Evolutionary conservation across 2,329 filamentous ascomycete species (phyloP), one percentile per base, ranked within the genome.

Genomic region (Furcasterigmium furcatum): DNA sequence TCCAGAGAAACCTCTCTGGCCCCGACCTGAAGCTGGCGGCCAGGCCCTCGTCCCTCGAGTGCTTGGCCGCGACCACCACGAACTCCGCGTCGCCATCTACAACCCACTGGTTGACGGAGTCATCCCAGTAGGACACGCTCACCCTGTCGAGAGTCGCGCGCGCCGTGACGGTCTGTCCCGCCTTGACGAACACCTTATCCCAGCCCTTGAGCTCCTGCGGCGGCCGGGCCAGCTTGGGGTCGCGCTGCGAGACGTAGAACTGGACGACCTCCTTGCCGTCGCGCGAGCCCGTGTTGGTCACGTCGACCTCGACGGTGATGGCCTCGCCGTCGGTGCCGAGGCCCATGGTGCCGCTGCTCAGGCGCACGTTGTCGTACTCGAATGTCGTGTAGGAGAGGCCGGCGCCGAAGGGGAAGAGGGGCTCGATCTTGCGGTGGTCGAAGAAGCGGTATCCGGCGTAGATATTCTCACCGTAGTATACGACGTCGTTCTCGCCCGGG

Each of bases 381-480:
- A 87, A 87, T 1, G 66, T 77, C 0, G 83, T 86, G 62, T 89
- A 87, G 2, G 80, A 83, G 3, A 87, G 65, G 4, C 84, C 84
- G 52, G 82, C 76, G 3, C 84, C 84, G 53, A 88, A 87, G 14
- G 80, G 72, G 59, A 85, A 87, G 2, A 70, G 68, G 24, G 56
- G 38, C 52, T 78, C 81, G 20, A 4, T 57, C 44, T 8, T 46
- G 13, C 46, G 46, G 32, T 30, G 41, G 56, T 87, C 82, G 56
- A 83, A 87, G 60, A 79, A 83, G 14, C 82, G 71, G 60, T 87
- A 87, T 1, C 84, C 84, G 30, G 87, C 71, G 55, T 82, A 85
- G 40, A 87, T 71, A 25, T 82, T 83, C 58, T 87, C 84, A 12
- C 78, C 80, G 52, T 87, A 87, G 1, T 81, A 65, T 2, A 82